Conservation (phyloP, 2,329 filamentous ascomycete species). For the Scytalidium sp. region DNA sequence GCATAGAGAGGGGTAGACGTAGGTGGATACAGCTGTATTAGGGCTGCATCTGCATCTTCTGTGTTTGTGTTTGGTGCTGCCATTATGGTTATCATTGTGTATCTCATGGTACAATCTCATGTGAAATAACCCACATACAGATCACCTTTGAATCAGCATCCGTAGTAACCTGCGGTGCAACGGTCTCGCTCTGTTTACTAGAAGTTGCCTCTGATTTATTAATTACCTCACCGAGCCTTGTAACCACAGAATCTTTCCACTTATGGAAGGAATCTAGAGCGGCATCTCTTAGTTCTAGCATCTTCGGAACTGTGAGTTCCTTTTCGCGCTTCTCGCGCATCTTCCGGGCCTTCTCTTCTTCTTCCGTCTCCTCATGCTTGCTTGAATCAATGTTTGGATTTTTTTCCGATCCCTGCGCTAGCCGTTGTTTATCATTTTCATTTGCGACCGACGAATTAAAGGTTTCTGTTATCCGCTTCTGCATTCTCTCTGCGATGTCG, state of each 20-base stretch:
- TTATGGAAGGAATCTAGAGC: constrained; percentile 71
- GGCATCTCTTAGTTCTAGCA: constrained; percentile 67
- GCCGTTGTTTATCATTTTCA: constrained; percentile 20
- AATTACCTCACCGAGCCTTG: constrained; percentile 68
- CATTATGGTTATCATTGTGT: constrained; percentile 3
- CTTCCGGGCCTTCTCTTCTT: constrained; percentile 27
- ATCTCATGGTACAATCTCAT: constrained; percentile 2
- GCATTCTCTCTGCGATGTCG: constrained; percentile 53
- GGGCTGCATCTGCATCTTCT: constrained; percentile 44
- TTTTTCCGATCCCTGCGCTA: constrained; percentile 28
- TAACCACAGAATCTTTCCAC: constrained; percentile 71
- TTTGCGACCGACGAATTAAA: constrained; percentile 40
- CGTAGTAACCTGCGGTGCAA: constrained; percentile 20
- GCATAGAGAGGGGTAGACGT: constrained; percentile 58
- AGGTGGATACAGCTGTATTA: constrained; percentile 53
- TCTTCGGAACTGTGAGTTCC: constrained; percentile 46
- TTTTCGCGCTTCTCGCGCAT: constrained; percentile 36
- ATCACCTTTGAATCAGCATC: constrained; percentile 21
- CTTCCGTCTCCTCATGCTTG: constrained; percentile 27
- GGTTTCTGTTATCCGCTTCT: constrained; percentile 46
- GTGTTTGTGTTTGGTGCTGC: constrained; percentile 35
- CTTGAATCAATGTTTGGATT: constrained; percentile 32
- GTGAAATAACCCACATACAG: constrained; percentile 16
- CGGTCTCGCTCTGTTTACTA: constrained; percentile 24
- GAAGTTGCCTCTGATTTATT: constrained; percentile 45